Evolutionary conservation across 805 yeast species (phyloP).

Genomic region (Candida railenensis): DNA sequence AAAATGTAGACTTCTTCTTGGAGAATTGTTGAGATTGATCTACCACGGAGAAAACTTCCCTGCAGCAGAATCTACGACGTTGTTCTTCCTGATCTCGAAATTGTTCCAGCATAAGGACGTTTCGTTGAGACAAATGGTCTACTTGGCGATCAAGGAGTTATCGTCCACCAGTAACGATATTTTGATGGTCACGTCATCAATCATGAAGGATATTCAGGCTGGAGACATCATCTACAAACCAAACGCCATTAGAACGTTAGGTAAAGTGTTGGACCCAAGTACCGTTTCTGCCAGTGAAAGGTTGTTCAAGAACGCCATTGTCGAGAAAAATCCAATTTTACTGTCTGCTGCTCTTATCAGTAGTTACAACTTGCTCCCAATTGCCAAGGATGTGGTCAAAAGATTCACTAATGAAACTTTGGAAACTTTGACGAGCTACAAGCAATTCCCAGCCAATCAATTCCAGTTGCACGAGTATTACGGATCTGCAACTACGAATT

Average conservation of each 20-base stretch:
- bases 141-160: slow-evolving; percentile 90
- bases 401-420: slow-evolving; percentile 93
- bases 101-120: slow-evolving; percentile 90
- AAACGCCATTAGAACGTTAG: slow-evolving; percentile 88
- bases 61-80: slow-evolving; percentile 81
- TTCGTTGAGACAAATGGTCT: slow-evolving; percentile 87
- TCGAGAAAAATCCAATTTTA: slow-evolving; percentile 82
- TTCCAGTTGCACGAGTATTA: slow-evolving; percentile 56
- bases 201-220: slow-evolving; percentile 95
- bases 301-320: slow-evolving; percentile 86
- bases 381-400: slow-evolving; percentile 87
- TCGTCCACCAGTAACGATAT: slow-evolving; percentile 84
- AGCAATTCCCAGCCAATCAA: slow-evolving; percentile 49
- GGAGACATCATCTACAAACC: slow-evolving; percentile 87
- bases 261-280: slow-evolving; percentile 83
- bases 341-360: slow-evolving; percentile 94
- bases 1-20: slow-evolving; percentile 78
- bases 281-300: slow-evolving; percentile 94
- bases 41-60: slow-evolving; percentile 88
- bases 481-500: slow-evolving; percentile 47
- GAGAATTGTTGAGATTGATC: slow-evolving; percentile 78
- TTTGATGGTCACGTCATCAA: slow-evolving; percentile 95
- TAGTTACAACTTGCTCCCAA: slow-evolving; percentile 85
- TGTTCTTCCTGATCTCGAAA: slow-evolving; percentile 92
- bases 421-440: slow-evolving; percentile 75